Conservation (phyloP, 2,329 filamentous ascomycete genomes). For the Fusarium sp. region DNA sequence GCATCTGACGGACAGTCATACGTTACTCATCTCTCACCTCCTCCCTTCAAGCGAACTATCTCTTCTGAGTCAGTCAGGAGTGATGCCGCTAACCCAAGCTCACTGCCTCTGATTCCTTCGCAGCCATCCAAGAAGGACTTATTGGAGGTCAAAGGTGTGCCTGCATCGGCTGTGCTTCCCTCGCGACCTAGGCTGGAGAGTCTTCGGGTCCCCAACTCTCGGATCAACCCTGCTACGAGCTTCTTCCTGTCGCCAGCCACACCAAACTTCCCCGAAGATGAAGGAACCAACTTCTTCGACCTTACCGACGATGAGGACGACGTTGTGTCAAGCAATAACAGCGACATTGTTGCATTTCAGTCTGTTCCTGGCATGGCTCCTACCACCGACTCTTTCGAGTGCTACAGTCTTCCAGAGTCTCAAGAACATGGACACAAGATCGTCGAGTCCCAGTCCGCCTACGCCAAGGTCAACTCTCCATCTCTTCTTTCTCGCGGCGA, state of each 20-base stretch:
- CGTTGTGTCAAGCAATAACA: slow-evolving; percentile 53
- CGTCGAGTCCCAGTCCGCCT: slow-evolving; percentile 34
- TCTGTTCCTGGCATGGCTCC: slow-evolving; percentile 30
- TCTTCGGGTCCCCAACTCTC: slow-evolving; percentile 45
- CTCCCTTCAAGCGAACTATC: slow-evolving; percentile 59
- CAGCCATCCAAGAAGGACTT: slow-evolving; percentile 28
- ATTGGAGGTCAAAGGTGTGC: slow-evolving; percentile 19
- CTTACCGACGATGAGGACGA: slow-evolving; percentile 60
- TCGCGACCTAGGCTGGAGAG: slow-evolving; percentile 43
- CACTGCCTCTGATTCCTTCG: slow-evolving; percentile 43
- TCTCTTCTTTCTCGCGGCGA: slow-evolving; percentile 44
- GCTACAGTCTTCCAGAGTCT: slow-evolving; percentile 62
- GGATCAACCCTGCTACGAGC: slow-evolving; percentile 47
- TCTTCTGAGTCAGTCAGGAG: slow-evolving; percentile 48
- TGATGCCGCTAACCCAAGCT: slow-evolving; percentile 41
- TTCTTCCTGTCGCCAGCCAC: slow-evolving; percentile 53
- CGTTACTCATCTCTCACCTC: slow-evolving; percentile 64
- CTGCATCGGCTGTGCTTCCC: slow-evolving; percentile 39
- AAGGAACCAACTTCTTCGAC: slow-evolving; percentile 62
- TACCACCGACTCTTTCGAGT: slow-evolving; percentile 45
- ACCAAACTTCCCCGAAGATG: slow-evolving; percentile 55
- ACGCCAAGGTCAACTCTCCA: slow-evolving; percentile 41
- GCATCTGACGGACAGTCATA: slow-evolving; percentile 59
- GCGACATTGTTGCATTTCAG: slow-evolving; percentile 51
- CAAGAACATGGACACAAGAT: slow-evolving; percentile 41